A percentile compares a stretch with the other conserved stretches of the same genome.
phyloP scores from a whole-genome alignment of 139 green algal species.

The Coelastrella sp. region DNA sequence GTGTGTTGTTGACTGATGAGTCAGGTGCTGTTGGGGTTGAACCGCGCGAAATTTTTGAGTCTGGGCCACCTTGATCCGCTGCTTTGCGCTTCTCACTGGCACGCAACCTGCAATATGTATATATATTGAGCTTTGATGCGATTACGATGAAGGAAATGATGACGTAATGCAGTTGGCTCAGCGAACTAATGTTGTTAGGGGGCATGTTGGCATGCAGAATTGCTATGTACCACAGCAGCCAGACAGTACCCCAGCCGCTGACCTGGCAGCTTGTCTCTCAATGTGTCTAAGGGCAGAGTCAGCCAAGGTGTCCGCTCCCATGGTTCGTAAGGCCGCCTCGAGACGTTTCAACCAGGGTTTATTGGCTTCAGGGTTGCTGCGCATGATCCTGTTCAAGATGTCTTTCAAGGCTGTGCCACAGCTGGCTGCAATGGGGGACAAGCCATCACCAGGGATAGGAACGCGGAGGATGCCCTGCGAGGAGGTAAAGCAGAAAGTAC shows the following conservation, averaged over 20 bases:
- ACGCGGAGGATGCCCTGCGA: neutral
- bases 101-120: neutral
- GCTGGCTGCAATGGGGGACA: conserved; percentile 42
- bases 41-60: neutral
- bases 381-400: conserved; percentile 30
- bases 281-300: conserved; percentile 59
- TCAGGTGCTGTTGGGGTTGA: conserved; percentile 13
- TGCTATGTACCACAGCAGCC: too few species aligned
- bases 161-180: too few species aligned
- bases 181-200: too few species aligned
- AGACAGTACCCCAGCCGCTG: too few species aligned
- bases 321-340: conserved; percentile 54
- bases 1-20: conserved; percentile 16
- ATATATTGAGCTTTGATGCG: too few species aligned
- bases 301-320: conserved; percentile 62
- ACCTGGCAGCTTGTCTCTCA: conserved; percentile 53
- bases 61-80: conserved; percentile 16
- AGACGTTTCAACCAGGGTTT: conserved; percentile 49
- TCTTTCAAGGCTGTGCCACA: conserved; percentile 42
- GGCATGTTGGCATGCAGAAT: too few species aligned
- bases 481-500: neutral
- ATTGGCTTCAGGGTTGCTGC: conserved; percentile 19
- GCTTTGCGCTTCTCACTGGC: conserved; percentile 30
- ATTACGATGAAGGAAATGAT: too few species aligned
- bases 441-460: conserved; percentile 19